phyloP scores from a whole-genome alignment of 495 filamentous ascomycete genomes.

The Terfezia boudieri region DNA sequence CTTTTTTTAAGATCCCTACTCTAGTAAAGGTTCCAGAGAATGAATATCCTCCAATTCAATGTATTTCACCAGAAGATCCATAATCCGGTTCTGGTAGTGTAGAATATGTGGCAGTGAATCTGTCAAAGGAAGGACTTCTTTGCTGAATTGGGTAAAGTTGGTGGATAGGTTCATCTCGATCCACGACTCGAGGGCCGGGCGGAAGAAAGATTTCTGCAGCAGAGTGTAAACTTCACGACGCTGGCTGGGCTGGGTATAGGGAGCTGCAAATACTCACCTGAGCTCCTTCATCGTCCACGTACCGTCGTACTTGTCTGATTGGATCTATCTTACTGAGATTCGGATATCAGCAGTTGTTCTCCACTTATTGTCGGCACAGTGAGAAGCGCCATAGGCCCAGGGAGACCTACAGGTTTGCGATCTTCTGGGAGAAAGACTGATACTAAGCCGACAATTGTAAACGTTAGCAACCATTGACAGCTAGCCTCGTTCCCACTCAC shows the following conservation, averaged over 20 bases:
- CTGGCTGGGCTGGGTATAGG: background rate
- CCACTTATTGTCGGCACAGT: background rate
- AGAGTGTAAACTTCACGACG: background rate
- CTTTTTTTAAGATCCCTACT: constrained; percentile 10
- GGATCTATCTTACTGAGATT: constrained; percentile 46
- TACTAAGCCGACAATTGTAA: constrained; percentile 27
- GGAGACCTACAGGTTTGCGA: constrained; percentile 46
- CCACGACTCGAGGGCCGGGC: constrained; percentile 67
- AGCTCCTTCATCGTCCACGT: constrained; percentile 51
- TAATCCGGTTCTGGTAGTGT: constrained; percentile 64
- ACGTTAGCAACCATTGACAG: background rate
- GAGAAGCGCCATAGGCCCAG: background rate
- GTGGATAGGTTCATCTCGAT: constrained; percentile 69
- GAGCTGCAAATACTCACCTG: constrained; percentile 11
- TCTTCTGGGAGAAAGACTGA: constrained; percentile 79
- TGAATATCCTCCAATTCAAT: constrained; percentile 53
- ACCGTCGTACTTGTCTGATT: constrained; percentile 58
- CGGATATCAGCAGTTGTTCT: no score
- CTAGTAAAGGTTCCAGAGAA: constrained; percentile 64
- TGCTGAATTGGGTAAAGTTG: constrained; percentile 49
- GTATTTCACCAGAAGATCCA: constrained; percentile 50
- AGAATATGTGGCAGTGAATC: constrained; percentile 81
- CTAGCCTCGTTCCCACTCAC: constrained; percentile 1
- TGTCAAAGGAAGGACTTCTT: constrained; percentile 49
- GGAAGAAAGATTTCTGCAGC: constrained; percentile 47